Evolutionary conservation across 2,329 filamentous ascomycete species (phyloP), one percentile per base, ranked within the genome.

Genomic region (Rhytidhysteron rufulum): DNA sequence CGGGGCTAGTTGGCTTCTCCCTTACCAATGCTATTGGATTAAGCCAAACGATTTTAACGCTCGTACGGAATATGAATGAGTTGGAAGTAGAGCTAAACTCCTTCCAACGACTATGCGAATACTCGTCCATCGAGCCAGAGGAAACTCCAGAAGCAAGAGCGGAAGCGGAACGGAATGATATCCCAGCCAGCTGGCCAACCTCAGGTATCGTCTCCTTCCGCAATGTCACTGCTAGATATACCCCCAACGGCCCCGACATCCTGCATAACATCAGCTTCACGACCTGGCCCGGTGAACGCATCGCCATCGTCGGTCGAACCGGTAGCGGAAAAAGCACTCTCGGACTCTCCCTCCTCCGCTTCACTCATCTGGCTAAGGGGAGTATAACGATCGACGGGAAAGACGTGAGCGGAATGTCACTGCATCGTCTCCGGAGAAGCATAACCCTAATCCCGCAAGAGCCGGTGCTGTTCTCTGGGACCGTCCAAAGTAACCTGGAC

Each of bases 401-500:
- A n/a, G 86, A 95, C 54, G 88, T 95, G 58, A 82, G 86, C 41
- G 72, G 75, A 43, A 94, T 96, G 48, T 90, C 90, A 5, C 77
- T 96, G 15, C 83, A 85, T 46, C 88, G 95, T 65, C 73, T 96
- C 49, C 84, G 90, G 38, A 84, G 93, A 65, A 82, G 86, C 24
- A 90, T 96, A 55, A 95, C 90, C 0, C 95, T 96, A 61, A 89
- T 96, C 37, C 90, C 90, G 9, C 90, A 96, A 68, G 90, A 96
- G 57, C 90, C 86, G 41, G 95, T 88, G 0, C 74, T 95, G 1
- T 95, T 95, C 67, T 88, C 82, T 10, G 89, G 89, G 45, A 95
- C 88, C 1, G 84, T 95, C 47, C 79, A 88, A 45, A 87, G 73
- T 58, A 96, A 96, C 59, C 74, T 96, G 16, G 90, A 96, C 63